Evolutionary conservation across 2,329 filamentous ascomycete genomes (phyloP).

Genomic region (Ciborinia camelliae): DNA sequence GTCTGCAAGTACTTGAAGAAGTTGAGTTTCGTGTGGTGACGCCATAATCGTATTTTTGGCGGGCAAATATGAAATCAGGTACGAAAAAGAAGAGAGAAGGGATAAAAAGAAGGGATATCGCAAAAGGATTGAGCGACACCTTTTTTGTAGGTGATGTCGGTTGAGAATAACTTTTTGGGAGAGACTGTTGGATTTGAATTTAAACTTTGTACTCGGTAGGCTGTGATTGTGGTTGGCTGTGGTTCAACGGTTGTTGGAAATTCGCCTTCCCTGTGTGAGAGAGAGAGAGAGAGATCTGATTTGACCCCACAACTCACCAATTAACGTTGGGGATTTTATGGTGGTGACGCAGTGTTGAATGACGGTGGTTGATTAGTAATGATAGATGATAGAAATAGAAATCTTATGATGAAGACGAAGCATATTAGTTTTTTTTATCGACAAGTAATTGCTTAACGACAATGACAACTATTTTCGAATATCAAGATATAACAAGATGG

Average conservation of each 20-base stretch:
- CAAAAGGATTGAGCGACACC: not conserved
- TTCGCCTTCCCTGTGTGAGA: too few relatives aligned
- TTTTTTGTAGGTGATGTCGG: not conserved
- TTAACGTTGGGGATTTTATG: not conserved
- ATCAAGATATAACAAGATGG: not conserved
- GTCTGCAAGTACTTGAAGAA: conserved; percentile 82
- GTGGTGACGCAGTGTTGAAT: not conserved
- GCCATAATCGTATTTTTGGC: conserved; percentile 25
- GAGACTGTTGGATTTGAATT: not conserved
- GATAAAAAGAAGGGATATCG: not conserved
- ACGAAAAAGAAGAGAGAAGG: not conserved
- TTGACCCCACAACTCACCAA: not conserved
- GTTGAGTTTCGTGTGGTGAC: conserved; percentile 79
- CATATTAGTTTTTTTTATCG: too few relatives aligned
- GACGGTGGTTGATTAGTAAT: too few relatives aligned
- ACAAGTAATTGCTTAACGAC: too few relatives aligned
- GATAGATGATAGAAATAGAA: too few relatives aligned
- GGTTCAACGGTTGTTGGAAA: not conserved
- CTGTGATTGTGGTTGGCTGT: not conserved
- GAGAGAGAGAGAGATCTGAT: not conserved
- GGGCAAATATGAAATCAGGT: not conserved
- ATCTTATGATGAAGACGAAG: too few relatives aligned
- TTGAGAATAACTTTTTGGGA: not conserved
- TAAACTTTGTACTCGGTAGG: not conserved
- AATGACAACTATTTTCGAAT: not conserved